Evolutionary conservation across 768 basidiomycete species (phyloP).

Genomic region (Butyriboletus loyo): DNA sequence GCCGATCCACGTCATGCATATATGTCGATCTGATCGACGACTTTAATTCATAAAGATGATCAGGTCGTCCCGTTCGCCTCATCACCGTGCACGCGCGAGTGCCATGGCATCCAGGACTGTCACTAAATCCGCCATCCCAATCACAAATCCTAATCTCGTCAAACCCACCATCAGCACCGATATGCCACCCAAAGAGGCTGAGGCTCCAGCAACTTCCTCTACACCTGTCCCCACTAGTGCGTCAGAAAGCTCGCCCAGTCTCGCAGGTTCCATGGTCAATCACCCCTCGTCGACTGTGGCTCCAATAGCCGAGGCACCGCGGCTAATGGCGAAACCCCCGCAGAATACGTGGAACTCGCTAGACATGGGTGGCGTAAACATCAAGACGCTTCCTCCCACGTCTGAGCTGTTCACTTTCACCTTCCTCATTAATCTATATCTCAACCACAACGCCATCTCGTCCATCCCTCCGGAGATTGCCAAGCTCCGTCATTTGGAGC

Average conservation of each 20-base stretch:
- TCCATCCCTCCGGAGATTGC: constrained; percentile 80
- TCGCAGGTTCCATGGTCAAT: constrained; percentile 37
- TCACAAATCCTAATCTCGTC: constrained; percentile 82
- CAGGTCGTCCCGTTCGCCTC: constrained; percentile 81
- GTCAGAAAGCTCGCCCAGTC: constrained; percentile 36
- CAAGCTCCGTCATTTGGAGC: constrained; percentile 77
- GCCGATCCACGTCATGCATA: constrained; percentile 15
- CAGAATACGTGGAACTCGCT: constrained; percentile 85
- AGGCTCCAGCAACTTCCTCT: constrained; percentile 26
- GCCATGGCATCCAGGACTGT: constrained; percentile 89
- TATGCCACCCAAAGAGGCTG: constrained; percentile 27
- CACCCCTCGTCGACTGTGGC: constrained; percentile 78
- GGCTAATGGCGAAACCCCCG: constrained; percentile 64
- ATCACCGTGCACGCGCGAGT: constrained; percentile 93
- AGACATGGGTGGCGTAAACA: constrained; percentile 93
- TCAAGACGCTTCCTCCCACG: constrained; percentile 82
- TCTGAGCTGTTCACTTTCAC: constrained; percentile 81
- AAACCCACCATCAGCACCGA: constrained; percentile 40
- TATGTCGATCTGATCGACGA: constrained; percentile 17
- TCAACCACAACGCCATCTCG: constrained; percentile 89
- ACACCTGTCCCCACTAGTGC: constrained; percentile 31
- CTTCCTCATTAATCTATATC: constrained; percentile 93
- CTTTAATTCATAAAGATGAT: constrained; percentile 55
- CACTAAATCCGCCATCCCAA: constrained; percentile 84
- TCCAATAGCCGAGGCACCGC: constrained; percentile 64